These are phyloP conservation scores for Omphalotus guepiniiformis DNA, from an alignment of 768 basidiomycete species.

Conservation along the genomic window DNA sequence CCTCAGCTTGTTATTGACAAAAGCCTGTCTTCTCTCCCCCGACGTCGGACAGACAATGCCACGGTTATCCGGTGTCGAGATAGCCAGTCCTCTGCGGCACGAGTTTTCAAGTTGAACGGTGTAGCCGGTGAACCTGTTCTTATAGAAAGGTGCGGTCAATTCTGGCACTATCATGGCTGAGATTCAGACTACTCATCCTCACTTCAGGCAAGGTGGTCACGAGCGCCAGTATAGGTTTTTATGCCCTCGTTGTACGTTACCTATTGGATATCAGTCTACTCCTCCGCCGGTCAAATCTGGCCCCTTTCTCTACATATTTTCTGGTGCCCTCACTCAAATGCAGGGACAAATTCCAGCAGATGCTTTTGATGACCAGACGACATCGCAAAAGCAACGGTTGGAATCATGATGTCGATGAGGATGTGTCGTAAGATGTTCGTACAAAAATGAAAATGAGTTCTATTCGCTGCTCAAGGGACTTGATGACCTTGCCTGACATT, in stretches of 20 bases:
- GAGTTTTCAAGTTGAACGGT: slow-evolving; percentile 87
- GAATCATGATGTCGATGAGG: neutral
- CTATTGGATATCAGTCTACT: slow-evolving; percentile 72
- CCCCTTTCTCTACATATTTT: slow-evolving; percentile 74
- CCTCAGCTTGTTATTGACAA: slow-evolving; percentile 78
- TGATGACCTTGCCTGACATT: no score
- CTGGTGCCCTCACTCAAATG: slow-evolving; percentile 80
- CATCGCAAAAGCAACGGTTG: neutral
- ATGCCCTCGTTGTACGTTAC: slow-evolving; percentile 64
- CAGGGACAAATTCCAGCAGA: slow-evolving; percentile 85
- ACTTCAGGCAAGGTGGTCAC: slow-evolving; percentile 54
- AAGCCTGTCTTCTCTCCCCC: slow-evolving; percentile 61
- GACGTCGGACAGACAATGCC: slow-evolving; percentile 74
- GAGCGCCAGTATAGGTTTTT: slow-evolving; percentile 73
- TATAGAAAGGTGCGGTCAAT: slow-evolving; percentile 62
- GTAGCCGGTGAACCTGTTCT: slow-evolving; percentile 63
- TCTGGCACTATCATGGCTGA: neutral
- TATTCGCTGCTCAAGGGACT: no score
- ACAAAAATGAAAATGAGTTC: no score
- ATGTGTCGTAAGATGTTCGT: neutral
- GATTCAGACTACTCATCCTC: slow-evolving; percentile 4
- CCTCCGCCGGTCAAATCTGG: slow-evolving; percentile 75
- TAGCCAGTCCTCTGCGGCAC: slow-evolving; percentile 47
- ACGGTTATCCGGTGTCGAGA: slow-evolving; percentile 77
- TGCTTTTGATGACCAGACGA: slow-evolving; percentile 66